phyloP scores from a whole-genome alignment of 2,329 filamentous ascomycete species.

The Xylaria sp. region DNA sequence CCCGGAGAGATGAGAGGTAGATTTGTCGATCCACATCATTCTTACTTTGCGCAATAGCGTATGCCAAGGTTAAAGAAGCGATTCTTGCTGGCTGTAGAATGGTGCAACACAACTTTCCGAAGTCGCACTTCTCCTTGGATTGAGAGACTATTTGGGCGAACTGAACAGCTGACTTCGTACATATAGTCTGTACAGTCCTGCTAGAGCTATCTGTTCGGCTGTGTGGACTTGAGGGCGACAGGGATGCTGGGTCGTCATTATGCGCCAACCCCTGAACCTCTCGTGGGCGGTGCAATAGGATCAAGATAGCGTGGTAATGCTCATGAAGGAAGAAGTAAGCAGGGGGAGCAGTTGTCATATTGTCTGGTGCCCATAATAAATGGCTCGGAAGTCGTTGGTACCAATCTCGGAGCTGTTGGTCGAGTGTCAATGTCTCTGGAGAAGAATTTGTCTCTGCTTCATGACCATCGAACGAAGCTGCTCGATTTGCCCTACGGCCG shows the following conservation, averaged over 20 bases:
- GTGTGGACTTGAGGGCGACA: constrained; percentile 13
- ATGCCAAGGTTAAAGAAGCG: constrained; percentile 32
- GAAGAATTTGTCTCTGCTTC: constrained; percentile 13
- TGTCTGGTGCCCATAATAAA: constrained; percentile 30
- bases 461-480: not conserved
- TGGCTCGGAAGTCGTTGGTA: constrained; percentile 34
- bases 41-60: constrained; percentile 31
- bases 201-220: not conserved
- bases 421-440: constrained; percentile 12
- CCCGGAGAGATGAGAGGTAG: constrained; percentile 32
- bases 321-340: constrained; percentile 38
- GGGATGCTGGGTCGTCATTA: not conserved
- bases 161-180: constrained; percentile 33
- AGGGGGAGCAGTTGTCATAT: constrained; percentile 32
- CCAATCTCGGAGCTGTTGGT: constrained; percentile 37
- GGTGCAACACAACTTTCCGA: constrained; percentile 32
- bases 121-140: constrained; percentile 29
- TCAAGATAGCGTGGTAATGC: constrained; percentile 34
- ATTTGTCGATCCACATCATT: constrained; percentile 26
- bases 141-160: constrained; percentile 31
- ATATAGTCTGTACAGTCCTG: constrained; percentile 13
- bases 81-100: constrained; percentile 35
- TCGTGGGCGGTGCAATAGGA: constrained; percentile 32
- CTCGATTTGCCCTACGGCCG: not conserved
- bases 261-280: not conserved